Base-by-base conservation (phyloP, 73 alveolate genomes). In the Stentor roeselii region DNA sequence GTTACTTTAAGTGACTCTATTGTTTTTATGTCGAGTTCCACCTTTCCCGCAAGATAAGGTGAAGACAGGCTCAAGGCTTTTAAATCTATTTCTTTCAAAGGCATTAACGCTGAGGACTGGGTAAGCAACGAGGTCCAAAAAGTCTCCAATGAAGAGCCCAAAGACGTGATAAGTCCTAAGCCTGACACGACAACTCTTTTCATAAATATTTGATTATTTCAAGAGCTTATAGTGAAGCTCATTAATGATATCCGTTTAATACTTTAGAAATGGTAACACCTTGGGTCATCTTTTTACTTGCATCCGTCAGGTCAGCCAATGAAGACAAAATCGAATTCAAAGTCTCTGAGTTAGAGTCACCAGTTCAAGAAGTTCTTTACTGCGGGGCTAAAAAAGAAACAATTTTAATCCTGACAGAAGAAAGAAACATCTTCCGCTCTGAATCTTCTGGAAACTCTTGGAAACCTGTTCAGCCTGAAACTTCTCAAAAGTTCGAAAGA, bases 111-210 rank as follows among this genome's bases (percentile, higher is more conserved):
- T 37, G 89, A 42, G 50, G 60, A 86, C 15, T 93, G 93, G 34
- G 84, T 75, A 3, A 90, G 60, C 35, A 93, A 41, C 4, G 67
- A 60, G 36, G 59, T 76, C 92, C 93, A 91, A 1, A 90, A 80
- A 27, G 78, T 83, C n/a, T 82, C 14, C 3, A 87, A 87, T 36
- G 60, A 59, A 1, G 85, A 82, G 1, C 98, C 98, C 1, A 92
- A 3, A 1, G 97, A 93, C 3, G 92, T 59, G 21, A 92, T 89
- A 78, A 84, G 83, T 32, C 95, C 92, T 35, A 93, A 27, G 2
- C 98, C 97, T 11, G 97, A 92, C 0, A 93, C 95, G 3, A 90
- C 98, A 35, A 93, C 98, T 84, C 98, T 67, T 58, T 58, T 58
- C 74, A 58, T 58, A 58, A 21, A 58, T 21, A 58, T 21, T 58